Evolutionary conservation across 805 yeast species (phyloP), one percentile per base, ranked within the genome.

Genomic region (Starmerella apicola): DNA sequence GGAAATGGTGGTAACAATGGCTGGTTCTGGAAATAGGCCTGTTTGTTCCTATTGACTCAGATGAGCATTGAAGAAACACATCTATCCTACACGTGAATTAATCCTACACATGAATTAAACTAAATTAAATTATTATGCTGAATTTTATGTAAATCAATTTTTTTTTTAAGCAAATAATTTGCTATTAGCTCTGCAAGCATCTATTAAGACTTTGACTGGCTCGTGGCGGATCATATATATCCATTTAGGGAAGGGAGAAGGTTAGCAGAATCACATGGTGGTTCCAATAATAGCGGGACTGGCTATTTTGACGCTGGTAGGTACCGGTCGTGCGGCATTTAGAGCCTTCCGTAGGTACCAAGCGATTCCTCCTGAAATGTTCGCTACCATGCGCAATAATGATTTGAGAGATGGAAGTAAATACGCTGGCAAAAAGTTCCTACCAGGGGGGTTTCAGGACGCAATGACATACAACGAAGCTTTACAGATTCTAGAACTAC

Each of bases 391-490:
- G 9, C 42, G 49, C 27, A 29, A 24, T 20, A 21, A 32, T 20
- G 42, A 38, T 30, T 37, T 32, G 19, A 31, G 22, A n/a, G 25
- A 17, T 9, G 16, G 22, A 13, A 17, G 34, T 26, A 32, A 9
- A 17, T 32, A 32, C 34, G 15, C 7, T 6, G 35, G 40, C 13
- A 34, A 42, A 22, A 45, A 49, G 15, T 61, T 52, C 37, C 47
- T 53, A 34, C 44, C 39, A 16, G 65, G 65, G 15, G 65, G 65
- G 5, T 61, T 61, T 39, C 51, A 54, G 26, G 39, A 35, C 5
- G 39, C 64, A 43, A 72, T 72, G 77, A 60, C 66, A 5, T 66
- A 70, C 36, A 60, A 60, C 41, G 78, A 72, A 53, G 78, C 77
- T 8, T 57, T 67, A 44, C 68, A 65, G 49, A 68, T 72, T 17